Base-by-base conservation (phyloP, 352 stramenopile genomes). In the Phytopythium kandeliae region DNA sequence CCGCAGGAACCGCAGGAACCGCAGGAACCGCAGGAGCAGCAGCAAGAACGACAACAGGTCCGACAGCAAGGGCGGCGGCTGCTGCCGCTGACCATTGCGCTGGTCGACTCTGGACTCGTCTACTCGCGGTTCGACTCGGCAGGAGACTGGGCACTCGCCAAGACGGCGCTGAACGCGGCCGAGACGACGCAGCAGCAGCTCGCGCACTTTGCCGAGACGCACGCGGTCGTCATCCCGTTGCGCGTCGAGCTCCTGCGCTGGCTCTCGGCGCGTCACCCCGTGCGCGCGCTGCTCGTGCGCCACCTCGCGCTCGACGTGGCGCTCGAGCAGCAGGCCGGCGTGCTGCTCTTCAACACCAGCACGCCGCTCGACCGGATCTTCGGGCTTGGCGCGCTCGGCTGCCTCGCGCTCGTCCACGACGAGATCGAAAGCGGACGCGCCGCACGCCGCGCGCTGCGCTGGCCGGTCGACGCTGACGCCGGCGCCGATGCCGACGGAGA, bases 131-230 rank as follows among this genome's bases (percentile, higher is more conserved):
- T 69, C 38, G 65, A 81, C 38, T 41, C 48, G 11, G 38, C 41
- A 0, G 56, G 65, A 10, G 73, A 81, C 63, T 85, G 70, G 68
- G 57, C 60, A 26, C 57, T 82, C 15, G 74, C 70, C 55, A 85
- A 79, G 55, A 71, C 69, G 26, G 68, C 60, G 17, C 57, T 80
- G 13, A 73, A 85, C 26, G 53, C 68, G 3, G 66, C 63, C 38
- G 68, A 76, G 35, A 58, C 62, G 48, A 68, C 60, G 15, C 71
- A 66, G 58, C 73, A 85, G 55, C 58, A 85, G 57, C 65, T 81
- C 56, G 60, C 67, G 50, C 73, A 85, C 63, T 73, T 80, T 40
- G 62, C 54, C 17, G 70, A 81, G 48, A 76, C 66, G 13, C 73
- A 85, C 58, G 69, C 63, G 9, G 38, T 74, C 42, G 68, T 65